These are phyloP conservation scores for Macroventuria anomochaeta DNA, from an alignment of 2,329 filamentous ascomycete species.

Conservation along the genomic window DNA sequence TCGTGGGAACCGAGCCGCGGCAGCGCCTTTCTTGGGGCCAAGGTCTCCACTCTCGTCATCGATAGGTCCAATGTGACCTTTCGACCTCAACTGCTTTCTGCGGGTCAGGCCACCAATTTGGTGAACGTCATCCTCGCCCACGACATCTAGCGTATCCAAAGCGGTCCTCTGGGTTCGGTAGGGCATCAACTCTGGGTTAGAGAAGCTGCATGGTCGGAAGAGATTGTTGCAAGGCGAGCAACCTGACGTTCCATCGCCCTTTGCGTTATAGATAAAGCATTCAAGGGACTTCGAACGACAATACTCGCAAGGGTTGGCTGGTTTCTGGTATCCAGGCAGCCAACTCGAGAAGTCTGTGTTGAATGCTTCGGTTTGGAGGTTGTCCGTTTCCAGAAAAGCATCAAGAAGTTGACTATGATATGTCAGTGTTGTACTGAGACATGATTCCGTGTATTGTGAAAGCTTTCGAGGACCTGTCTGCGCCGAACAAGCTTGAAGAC, in stretches of 20 bases:
- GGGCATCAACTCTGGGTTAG: conserved; percentile 42
- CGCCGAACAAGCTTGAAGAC: not conserved
- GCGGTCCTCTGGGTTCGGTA: conserved; percentile 44
- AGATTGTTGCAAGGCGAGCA: conserved; percentile 57
- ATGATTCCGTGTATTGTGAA: not conserved
- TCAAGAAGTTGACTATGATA: conserved; percentile 1
- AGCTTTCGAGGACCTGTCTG: not conserved
- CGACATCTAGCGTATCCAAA: conserved; percentile 56
- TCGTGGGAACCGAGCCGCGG: conserved; percentile 68
- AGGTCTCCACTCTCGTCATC: conserved; percentile 41
- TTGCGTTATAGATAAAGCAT: conserved; percentile 54
- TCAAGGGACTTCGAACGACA: conserved; percentile 55
- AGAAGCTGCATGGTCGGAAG: conserved; percentile 58
- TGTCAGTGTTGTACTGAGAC: not conserved
- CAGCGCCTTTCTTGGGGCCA: conserved; percentile 43
- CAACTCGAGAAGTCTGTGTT: conserved; percentile 55
- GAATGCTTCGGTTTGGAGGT: conserved; percentile 27
- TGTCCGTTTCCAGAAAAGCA: conserved; percentile 8
- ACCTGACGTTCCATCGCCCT: conserved; percentile 46
- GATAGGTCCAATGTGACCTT: conserved; percentile 47
- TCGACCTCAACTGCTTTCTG: conserved; percentile 46
- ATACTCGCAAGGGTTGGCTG: conserved; percentile 56
- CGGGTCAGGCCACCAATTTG: conserved; percentile 46
- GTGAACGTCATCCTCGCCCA: conserved; percentile 51
- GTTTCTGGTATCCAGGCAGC: conserved; percentile 56